Base-by-base conservation (phyloP, 139 green algal genomes). In the Chlamydomonas asymmetrica region DNA sequence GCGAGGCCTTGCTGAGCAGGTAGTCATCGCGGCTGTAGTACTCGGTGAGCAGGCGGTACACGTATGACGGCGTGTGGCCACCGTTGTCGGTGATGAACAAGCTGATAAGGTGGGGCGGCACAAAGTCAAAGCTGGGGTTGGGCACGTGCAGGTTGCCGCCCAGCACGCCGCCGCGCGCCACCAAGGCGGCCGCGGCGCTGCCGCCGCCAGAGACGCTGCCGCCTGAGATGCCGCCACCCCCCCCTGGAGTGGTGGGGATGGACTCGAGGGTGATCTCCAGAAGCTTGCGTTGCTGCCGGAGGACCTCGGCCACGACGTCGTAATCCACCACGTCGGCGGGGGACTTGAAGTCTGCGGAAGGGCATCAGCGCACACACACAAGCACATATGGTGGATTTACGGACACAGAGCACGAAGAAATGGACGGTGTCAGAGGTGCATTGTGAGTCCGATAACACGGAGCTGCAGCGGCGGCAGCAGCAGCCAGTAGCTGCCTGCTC, bases 91-190 rank as follows among this genome's bases (percentile, higher is more conserved):
- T 98, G 20, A 98, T 82, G 78, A 98, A 95, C 29, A 99, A 82
- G 65, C 65, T 90, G 83, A 98, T 92, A 3, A 98, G 84, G 65
- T 97, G 84, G 4, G 96, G 94, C 27, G 96, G 91, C 35, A 99
- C 90, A 80, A 98, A 99, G 72, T 99, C 96, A 69, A 92, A 97
- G 7, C 75, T 68, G 0, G 96, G 96, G 67, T 98, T 98, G 63
- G 87, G 80, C 31, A 97, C 89, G 50, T 97, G 88, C 38, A 97
- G 76, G 38, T 82, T 86, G 7, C 72, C 76, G n/a, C 50, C 66
- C 27, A 73, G 29, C 9, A 43, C 76, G 56, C 54, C 39, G 32
- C 66, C 67, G 34, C 62, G 41, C 7, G n/a, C 32, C 27, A 34
- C 4, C 20, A 34, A 2, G 6, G 66, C 9, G 49, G 8, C 48